A percentile compares a stretch with the other conserved stretches of the same genome.
Conservation (phyloP, 768 basidiomycete species). For the Termitomyces titanicus region DNA sequence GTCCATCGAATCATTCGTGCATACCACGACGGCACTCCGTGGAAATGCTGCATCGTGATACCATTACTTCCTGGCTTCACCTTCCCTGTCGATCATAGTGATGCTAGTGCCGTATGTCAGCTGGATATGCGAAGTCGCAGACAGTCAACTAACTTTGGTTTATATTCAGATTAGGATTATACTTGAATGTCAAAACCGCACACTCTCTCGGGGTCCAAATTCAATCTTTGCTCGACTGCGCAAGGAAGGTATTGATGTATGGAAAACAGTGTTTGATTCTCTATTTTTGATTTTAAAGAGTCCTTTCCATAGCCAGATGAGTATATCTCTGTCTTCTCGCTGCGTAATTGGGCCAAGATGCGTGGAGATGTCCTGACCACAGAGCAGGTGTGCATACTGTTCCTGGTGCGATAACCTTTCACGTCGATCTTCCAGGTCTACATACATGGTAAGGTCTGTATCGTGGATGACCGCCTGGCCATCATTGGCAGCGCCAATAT, state of each 20-base stretch:
- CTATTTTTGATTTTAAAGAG: slow-evolving; percentile 8
- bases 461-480: slow-evolving; percentile 92
- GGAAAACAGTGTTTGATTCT: slow-evolving; percentile 19
- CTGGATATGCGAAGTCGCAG: background rate
- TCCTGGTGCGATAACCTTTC: background rate
- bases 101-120: slow-evolving; percentile 80
- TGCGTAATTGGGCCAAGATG: slow-evolving; percentile 93
- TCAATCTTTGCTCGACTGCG: slow-evolving; percentile 87
- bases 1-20: slow-evolving; percentile 90
- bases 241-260: slow-evolving; percentile 85
- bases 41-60: slow-evolving; percentile 92
- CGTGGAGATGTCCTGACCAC: slow-evolving; percentile 80
- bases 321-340: slow-evolving; percentile 86
- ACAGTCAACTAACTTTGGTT: background rate
- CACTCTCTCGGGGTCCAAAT: slow-evolving; percentile 82
- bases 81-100: slow-evolving; percentile 87
- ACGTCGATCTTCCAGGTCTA: slow-evolving; percentile 55
- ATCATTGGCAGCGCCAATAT: slow-evolving; percentile 98
- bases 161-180: slow-evolving; percentile 79
- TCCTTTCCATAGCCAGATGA: slow-evolving; percentile 68
- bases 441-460: slow-evolving; percentile 84
- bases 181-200: slow-evolving; percentile 90
- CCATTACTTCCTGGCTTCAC: slow-evolving; percentile 93
- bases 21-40: slow-evolving; percentile 71
- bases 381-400: slow-evolving; percentile 60